phyloP scores from a whole-genome alignment of 805 yeast genomes.

The Lipomyces anomalus region DNA sequence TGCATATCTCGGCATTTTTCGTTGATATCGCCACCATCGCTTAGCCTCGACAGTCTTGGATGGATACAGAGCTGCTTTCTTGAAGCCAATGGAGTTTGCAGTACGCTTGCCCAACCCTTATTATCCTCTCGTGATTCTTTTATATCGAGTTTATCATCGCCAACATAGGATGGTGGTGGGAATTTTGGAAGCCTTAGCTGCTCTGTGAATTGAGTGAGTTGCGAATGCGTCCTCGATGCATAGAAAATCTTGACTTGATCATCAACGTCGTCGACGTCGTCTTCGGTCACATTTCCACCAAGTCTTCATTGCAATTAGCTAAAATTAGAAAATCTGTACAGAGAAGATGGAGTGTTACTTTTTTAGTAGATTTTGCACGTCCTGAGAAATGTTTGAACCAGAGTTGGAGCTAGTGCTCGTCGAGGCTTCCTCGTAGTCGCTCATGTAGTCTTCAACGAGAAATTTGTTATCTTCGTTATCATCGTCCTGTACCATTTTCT shows the following conservation, averaged over 20 bases:
- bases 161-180: constrained; percentile 58
- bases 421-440: constrained; percentile 29
- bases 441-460: constrained; percentile 38
- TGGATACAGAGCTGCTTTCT: constrained; percentile 81
- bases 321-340: no score
- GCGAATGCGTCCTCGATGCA: constrained; percentile 89
- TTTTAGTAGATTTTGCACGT: constrained; percentile 45
- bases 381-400: constrained; percentile 39
- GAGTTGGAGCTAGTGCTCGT: constrained; percentile 18
- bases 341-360: constrained; percentile 26
- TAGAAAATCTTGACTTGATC: constrained; percentile 46
- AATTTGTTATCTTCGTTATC: constrained; percentile 37
- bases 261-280: constrained; percentile 12
- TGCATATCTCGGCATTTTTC: constrained; percentile 77
- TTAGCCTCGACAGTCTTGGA: constrained; percentile 48
- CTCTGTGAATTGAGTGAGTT: constrained; percentile 68
- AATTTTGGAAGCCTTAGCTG: constrained; percentile 61
- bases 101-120: constrained; percentile 46
- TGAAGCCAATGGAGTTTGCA: constrained; percentile 72
- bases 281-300: constrained; percentile 18
- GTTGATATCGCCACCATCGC: constrained; percentile 53
- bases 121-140: no score
- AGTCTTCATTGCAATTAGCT: no score
- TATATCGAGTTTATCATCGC: no score
- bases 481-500: constrained; percentile 23